Base-by-base conservation (phyloP, 345 rosid species). In the Pugionium cornutum region DNA sequence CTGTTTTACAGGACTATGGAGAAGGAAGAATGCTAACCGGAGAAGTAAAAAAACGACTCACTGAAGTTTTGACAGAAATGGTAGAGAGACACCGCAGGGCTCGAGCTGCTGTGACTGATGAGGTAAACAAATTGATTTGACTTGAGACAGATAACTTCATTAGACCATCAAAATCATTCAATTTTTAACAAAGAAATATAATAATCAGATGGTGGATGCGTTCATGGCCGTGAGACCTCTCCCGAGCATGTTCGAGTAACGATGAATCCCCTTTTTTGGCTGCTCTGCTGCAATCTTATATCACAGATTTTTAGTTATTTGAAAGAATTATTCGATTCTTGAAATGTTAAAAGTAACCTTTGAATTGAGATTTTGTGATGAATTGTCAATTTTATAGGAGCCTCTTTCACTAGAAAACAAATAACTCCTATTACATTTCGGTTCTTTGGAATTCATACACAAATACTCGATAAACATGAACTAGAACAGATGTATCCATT, bases 181-280 rank as follows among this genome's bases (percentile, higher is more conserved):
- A 29, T 6, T 1, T 36, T 35, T 8, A 18, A 41, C 62, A 41
- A 54, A 54, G 1, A 2, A 53, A 32, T 11, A 44, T n/a, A 29
- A 52, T 4, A 47, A 74, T 31, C 83, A 94, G 99, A 85, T 90
- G 95, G 96, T 90, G 68, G 92, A 85, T 76, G 96, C 97, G 30
- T 88, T 90, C 75, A 88, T 94, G 97, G 84, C 89, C 1, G 91
- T 77, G 52, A 82, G 99, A 78, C 95, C 97, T 18, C 97, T 90
- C 64, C 99, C 97, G 60, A 77, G 59, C 60, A 88, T 88, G 97
- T 90, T 94, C 37, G 72, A 78, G 65, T 92, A 65, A 28, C 0
- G 68, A 62, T 43, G 36, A 6, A 36, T 18, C n/a, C 59, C 28
- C 18, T 11, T 9, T 11, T 36, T 54, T 10, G 48, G 49, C 44